Evolutionary conservation across 2,329 filamentous ascomycete species (phyloP), one percentile per base, ranked within the genome.

Genomic region (Talaromyces albobiverticillius): DNA sequence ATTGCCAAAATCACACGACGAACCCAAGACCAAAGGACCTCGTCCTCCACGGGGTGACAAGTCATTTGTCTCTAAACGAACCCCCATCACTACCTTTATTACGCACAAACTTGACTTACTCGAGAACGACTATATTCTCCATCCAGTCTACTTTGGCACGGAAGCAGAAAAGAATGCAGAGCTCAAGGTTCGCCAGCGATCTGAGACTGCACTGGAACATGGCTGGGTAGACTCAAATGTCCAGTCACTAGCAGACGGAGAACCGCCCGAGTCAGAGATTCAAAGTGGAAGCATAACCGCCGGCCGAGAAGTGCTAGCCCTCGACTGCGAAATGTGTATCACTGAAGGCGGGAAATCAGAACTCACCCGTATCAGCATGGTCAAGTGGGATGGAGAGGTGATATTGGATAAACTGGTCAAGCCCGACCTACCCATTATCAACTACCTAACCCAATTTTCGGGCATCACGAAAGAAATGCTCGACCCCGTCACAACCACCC

Each of bases 241-340:
- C 23, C 74, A 82, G 38, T 79, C 71, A 40, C 73, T 90, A 7
- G 82, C 85, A 45, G 87, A 90, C 29, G 89, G 85, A 3, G 71
- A 82, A 46, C 80, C 87, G 6, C 83, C 87, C 2, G 87, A 91
- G 48, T 70, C 73, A 4, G 83, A 91, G 51, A 84, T 95, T 55
- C 80, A 95, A 70, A 76, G 86, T 61, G 93, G 91, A 53, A 93
- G 90, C 69, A 76, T 96, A 55, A 95, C 90, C 0, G 89, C 84
- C 26, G 94, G 92, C 32, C 84, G 90, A 58, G 82, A 87, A 34
- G 76, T 96, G 10, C 76, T 95, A 46, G 87, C 90, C 1, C 78
- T 99, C 52, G 94, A 99, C 69, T 99, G 94, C 72, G 94, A 99
- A 72, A 99, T 99, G 94, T 96, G 92, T 69, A 86, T 90, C 74